These are phyloP conservation scores for Bertia moriformis DNA, from an alignment of 2,329 filamentous ascomycete genomes.

Conservation along the genomic window DNA sequence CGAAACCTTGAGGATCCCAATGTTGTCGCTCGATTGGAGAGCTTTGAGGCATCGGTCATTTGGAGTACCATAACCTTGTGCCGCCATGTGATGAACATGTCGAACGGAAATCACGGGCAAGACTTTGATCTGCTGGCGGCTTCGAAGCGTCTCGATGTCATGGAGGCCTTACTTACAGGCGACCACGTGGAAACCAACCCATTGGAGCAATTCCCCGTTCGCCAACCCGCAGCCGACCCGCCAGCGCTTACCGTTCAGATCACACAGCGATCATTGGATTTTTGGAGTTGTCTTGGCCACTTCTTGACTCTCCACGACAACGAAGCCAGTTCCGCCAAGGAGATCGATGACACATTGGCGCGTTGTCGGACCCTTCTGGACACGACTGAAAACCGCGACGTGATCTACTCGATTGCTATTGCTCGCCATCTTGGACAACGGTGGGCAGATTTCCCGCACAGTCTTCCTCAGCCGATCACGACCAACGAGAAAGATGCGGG, in stretches of 20 bases:
- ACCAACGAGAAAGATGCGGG: conserved; percentile 24
- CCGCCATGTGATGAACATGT: not conserved
- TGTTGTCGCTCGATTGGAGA: not conserved
- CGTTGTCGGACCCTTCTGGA: conserved; percentile 36
- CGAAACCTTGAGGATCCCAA: not conserved
- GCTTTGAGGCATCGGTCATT: not conserved
- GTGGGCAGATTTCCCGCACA: conserved; percentile 21
- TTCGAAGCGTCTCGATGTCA: conserved; percentile 34
- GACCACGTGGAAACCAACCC: conserved; percentile 26
- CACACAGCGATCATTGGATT: conserved; percentile 28
- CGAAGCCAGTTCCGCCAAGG: conserved; percentile 25
- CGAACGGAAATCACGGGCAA: conserved; percentile 8
- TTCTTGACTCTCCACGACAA: conserved; percentile 39
- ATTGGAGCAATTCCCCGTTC: conserved; percentile 13
- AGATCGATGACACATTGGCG: conserved; percentile 34
- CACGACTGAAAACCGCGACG: conserved; percentile 45
- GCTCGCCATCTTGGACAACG: conserved; percentile 40
- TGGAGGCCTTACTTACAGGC: conserved; percentile 42
- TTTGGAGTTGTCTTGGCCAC: conserved; percentile 42
- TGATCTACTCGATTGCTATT: conserved; percentile 48
- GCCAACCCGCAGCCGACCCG: not conserved
- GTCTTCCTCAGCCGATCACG: conserved; percentile 16
- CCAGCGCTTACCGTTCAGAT: conserved; percentile 16
- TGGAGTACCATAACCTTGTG: conserved; percentile 1
- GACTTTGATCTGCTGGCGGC: conserved; percentile 27